A percentile compares a stretch with the other conserved stretches of the same genome.
These are phyloP conservation scores for Hypoxylon sp. DNA, from an alignment of 2,329 filamentous ascomycete species.

Conservation along the genomic window DNA sequence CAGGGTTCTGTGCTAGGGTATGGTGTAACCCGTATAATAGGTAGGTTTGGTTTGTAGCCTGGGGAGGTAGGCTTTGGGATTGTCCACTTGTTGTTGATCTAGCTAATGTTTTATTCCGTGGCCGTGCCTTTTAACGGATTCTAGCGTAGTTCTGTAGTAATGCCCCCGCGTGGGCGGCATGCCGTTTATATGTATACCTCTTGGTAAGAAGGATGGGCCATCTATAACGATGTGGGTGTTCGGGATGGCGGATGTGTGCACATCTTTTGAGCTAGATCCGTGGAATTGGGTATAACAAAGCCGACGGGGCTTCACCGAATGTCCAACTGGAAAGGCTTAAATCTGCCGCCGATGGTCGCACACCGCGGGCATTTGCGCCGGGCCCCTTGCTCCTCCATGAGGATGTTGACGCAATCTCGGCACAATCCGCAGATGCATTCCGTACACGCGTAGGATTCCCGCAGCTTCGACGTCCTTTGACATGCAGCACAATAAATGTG, in stretches of 20 bases:
- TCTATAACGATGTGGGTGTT: constrained; percentile 11
- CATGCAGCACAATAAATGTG: constrained; percentile 96
- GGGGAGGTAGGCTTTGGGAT: constrained; percentile 8
- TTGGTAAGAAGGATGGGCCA: background rate
- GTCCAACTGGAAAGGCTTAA: constrained; percentile 89
- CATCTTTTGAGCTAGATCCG: constrained; percentile 15
- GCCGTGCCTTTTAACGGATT: constrained; percentile 18
- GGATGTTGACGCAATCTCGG: constrained; percentile 85
- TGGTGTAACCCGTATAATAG: background rate
- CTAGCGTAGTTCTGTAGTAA: constrained; percentile 11
- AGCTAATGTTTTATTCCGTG: constrained; percentile 15
- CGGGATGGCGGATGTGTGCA: background rate
- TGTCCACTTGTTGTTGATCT: constrained; percentile 26
- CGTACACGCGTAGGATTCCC: constrained; percentile 92
- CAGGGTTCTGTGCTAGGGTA: constrained; percentile 10
- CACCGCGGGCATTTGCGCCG: constrained; percentile 84
- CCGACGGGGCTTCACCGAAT: constrained; percentile 70
- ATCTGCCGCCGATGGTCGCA: constrained; percentile 82
- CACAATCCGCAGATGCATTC: constrained; percentile 97
- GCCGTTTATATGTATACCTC: constrained; percentile 21
- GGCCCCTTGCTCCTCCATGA: constrained; percentile 82
- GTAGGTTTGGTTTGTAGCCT: constrained; percentile 9
- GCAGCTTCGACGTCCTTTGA: constrained; percentile 80
- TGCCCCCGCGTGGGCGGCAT: constrained; percentile 4
- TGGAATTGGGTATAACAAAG: constrained; percentile 15